A percentile compares a stretch with the other conserved stretches of the same genome.
Evolutionary conservation across 805 yeast species (phyloP).

Genomic region (Helenozyma baotianmanensis): DNA sequence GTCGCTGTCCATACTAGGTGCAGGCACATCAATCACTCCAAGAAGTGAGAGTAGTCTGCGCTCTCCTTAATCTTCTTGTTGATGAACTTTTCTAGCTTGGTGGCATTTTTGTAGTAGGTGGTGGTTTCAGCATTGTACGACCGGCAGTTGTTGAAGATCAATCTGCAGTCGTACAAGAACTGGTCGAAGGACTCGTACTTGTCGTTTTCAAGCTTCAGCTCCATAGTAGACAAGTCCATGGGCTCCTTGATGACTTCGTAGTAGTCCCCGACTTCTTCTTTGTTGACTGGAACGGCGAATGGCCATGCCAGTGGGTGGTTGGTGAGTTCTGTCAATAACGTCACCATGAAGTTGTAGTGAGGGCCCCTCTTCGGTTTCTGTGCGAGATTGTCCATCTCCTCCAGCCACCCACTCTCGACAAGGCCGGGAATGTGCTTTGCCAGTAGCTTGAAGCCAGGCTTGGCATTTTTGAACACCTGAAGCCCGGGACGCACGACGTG

Average conservation of each 20-base stretch:
- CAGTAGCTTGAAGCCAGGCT: constrained; percentile 13
- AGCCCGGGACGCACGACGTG: constrained; percentile 82
- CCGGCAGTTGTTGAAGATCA: constrained; percentile 88
- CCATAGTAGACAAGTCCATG: constrained; percentile 97
- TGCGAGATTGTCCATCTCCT: constrained; percentile 95
- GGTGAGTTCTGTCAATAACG: constrained; percentile 79
- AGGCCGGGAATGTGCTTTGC: constrained; percentile 79
- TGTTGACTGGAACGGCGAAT: constrained; percentile 85
- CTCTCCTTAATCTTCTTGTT: constrained; percentile 77
- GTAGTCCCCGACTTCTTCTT: constrained; percentile 93
- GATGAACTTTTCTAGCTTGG: constrained; percentile 86
- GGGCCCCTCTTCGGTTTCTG: constrained; percentile 93
- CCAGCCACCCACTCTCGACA: constrained; percentile 94
- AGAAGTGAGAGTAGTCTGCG: constrained; percentile 84
- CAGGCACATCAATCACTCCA: too few relatives aligned
- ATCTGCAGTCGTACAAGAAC: constrained; percentile 80
- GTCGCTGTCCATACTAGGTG: too few relatives aligned
- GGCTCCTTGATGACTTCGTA: constrained; percentile 96
- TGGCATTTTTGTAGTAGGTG: constrained; percentile 93
- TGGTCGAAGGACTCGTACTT: constrained; percentile 88
- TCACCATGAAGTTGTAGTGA: constrained; percentile 90
- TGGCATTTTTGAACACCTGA: constrained; percentile 71
- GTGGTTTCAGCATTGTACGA: constrained; percentile 91
- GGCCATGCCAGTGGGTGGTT: constrained; percentile 99
- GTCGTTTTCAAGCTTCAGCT: constrained; percentile 85